Base-by-base conservation (phyloP, 2,329 filamentous ascomycete genomes). In the Exophiala oligosperma region DNA sequence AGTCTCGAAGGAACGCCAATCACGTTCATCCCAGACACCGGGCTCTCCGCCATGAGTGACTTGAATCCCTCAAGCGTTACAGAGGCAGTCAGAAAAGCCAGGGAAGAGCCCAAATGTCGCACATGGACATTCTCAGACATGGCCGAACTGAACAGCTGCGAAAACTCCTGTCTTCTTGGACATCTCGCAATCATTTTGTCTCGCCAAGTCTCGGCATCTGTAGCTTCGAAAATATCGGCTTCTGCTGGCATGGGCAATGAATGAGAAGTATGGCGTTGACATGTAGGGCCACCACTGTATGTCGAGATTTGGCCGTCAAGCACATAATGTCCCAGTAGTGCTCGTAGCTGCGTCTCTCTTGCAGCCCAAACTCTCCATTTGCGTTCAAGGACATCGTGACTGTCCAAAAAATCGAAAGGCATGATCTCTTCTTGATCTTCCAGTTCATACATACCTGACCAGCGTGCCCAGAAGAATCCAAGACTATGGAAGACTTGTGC, bases 401-500 rank as follows among this genome's bases (percentile, higher is more conserved):
- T 63, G 8, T 56, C 54, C 0, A 70, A 57, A 1, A 73, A 67
- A 56, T 70, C 2, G 65, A 75, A 74, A 1, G 77, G 50, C 12
- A 70, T 67, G 4, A 69, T 68, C 21, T 65, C 52, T 5, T 69
- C 68, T 32, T 71, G 75, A 11, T 70, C 64, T 35, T 69, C 67
- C 46, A 67, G 70, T 32, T 77, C 72, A 52, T 73, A 72, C 72
- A 77, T 76, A 14, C 76, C 75, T 49, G 74, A 77, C 54, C 78
- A 74, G 24, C 75, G 70, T 37, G 76, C 76, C 76, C 76, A 79
- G 56, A 74, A 75, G 64, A 78, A 78, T 1, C 74, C 74, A 0
- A 78, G 68, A 1, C 73, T 74, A 35, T 76, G 76, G 52, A 77
- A 77, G 1, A 76, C 73, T 55, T 78, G 76, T 53, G 73, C 75